phyloP scores from a whole-genome alignment of 2,329 filamentous ascomycete genomes.

The Sordariomycetes sp. region DNA sequence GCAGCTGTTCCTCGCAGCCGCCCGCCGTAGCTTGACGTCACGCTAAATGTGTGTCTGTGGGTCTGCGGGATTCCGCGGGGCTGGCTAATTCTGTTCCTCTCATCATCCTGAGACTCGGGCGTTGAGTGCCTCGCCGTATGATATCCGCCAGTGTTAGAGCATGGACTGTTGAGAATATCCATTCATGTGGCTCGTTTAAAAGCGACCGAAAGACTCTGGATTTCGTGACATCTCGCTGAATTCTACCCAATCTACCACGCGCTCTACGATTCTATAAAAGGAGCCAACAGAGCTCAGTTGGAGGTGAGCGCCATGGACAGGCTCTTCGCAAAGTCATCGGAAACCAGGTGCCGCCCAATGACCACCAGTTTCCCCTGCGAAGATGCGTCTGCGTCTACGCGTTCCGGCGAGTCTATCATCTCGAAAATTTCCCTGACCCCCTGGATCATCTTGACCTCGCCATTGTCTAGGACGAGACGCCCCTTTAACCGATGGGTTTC shows the following conservation, averaged over 20 bases:
- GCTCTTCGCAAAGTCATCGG: slow-evolving; percentile 37
- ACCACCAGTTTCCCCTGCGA: slow-evolving; percentile 45
- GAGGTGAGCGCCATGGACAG: slow-evolving; percentile 11
- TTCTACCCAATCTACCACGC: background rate
- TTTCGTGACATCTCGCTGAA: background rate
- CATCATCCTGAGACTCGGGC: background rate
- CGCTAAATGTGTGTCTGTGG: background rate
- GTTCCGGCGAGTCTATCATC: slow-evolving; percentile 50
- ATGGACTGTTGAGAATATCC: background rate
- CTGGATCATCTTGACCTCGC: slow-evolving; percentile 65
- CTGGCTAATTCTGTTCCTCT: background rate
- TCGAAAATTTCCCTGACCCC: slow-evolving; percentile 92
- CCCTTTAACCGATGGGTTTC: slow-evolving; percentile 88
- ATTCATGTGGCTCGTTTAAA: background rate
- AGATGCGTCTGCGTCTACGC: slow-evolving; percentile 10
- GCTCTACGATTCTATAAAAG: background rate
- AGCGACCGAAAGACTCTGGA: background rate
- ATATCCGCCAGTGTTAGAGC: background rate
- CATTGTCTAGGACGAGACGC: slow-evolving; percentile 51
- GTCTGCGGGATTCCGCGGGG: no score
- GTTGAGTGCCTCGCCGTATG: background rate
- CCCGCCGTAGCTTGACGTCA: background rate
- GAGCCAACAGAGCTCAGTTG: background rate
- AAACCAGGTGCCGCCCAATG: slow-evolving; percentile 43
- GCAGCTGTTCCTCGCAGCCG: background rate